These are phyloP conservation scores for Phytophthora crassamura DNA, from an alignment of 352 stramenopile species.

Conservation along the genomic window DNA sequence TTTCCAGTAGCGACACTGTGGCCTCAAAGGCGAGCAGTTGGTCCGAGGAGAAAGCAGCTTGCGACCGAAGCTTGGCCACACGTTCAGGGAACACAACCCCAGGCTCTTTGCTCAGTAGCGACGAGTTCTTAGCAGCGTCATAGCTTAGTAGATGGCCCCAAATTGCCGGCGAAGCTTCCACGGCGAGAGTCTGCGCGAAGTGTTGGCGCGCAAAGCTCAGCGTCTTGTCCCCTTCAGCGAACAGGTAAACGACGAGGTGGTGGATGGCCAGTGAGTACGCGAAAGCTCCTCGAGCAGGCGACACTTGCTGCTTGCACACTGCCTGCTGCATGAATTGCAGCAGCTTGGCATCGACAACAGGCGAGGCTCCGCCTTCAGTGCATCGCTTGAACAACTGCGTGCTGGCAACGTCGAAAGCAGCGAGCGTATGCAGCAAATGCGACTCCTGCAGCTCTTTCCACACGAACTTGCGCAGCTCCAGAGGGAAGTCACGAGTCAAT, in stretches of 20 bases:
- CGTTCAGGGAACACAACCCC: slow-evolving; percentile 14
- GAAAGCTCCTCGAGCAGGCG: slow-evolving; percentile 48
- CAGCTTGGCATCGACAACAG: slow-evolving; percentile 46
- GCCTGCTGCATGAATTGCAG: slow-evolving; percentile 59
- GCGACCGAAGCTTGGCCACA: slow-evolving; percentile 29
- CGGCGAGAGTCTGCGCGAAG: slow-evolving; percentile 50
- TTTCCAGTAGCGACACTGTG: slow-evolving; percentile 28
- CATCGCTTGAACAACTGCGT: slow-evolving; percentile 47
- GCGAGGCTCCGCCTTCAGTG: slow-evolving; percentile 21
- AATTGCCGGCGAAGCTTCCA: slow-evolving; percentile 37
- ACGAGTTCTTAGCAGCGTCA: slow-evolving; percentile 26
- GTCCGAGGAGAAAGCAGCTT: slow-evolving; percentile 38
- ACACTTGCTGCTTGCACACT: slow-evolving; percentile 44
- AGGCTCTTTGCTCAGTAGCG: slow-evolving; percentile 7
- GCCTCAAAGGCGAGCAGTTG: slow-evolving; percentile 41
- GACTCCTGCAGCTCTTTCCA: slow-evolving; percentile 75
- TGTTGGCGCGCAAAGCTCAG: slow-evolving; percentile 60
- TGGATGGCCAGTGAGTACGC: slow-evolving; percentile 70
- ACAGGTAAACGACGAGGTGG: slow-evolving; percentile 64
- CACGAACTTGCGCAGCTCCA: slow-evolving; percentile 62
- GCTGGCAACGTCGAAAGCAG: slow-evolving; percentile 42
- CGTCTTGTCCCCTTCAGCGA: slow-evolving; percentile 30
- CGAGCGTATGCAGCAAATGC: slow-evolving; percentile 58
- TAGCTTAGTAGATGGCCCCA: slow-evolving; percentile 69
- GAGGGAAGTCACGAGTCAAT: slow-evolving; percentile 60